Evolutionary conservation across 1,139 yeast genomes (phyloP), one percentile per base, ranked within the genome.

Genomic region (Magnusiomyces tetraspermus): DNA sequence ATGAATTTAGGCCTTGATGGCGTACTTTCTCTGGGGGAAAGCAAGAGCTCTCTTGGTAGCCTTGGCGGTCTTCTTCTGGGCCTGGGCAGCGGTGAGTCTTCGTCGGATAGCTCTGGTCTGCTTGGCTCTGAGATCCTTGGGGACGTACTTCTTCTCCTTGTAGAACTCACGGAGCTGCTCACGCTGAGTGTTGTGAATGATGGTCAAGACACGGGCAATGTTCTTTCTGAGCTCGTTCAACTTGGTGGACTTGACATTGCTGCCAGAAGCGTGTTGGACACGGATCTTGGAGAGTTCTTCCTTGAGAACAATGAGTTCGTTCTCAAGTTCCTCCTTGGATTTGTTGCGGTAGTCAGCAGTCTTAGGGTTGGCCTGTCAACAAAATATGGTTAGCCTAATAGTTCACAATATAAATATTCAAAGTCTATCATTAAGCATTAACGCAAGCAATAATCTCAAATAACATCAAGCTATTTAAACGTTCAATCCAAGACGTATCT

Each of bases 41-140:
- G 97, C 95, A 71, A 82, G 80, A 73, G 82, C 82, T 78, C 80
- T 84, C 88, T 92, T 92, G 78, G 82, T 82, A 71, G 90, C 89
- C 81, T 86, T 89, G 68, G 77, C 84, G 72, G 97, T 90, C 76
- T 78, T 76, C 75, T 78, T 77, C 67, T 80, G 71, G 73, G 86
- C 83, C 79, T 92, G 97, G 76, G 77, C 76, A 73, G 85, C 80
- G 75, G 97, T 83, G 74, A 92, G 83, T 75, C 83, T 82, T 83
- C 97, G 88, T 86, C 98, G 90, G 77, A 92, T 79, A 76, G 98
- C 97, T 84, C 97, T 92, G 78, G 98, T 92, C 85, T 92, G 87
- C 90, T 92, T 92, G 71, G 88, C 96, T 81, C 97, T 92, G 78
- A 92, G 83, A 76, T 90, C 97, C 82, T 90, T 90, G 80, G 98